phyloP scores from a whole-genome alignment of 805 yeast species.

The Dipodascus albidus region DNA sequence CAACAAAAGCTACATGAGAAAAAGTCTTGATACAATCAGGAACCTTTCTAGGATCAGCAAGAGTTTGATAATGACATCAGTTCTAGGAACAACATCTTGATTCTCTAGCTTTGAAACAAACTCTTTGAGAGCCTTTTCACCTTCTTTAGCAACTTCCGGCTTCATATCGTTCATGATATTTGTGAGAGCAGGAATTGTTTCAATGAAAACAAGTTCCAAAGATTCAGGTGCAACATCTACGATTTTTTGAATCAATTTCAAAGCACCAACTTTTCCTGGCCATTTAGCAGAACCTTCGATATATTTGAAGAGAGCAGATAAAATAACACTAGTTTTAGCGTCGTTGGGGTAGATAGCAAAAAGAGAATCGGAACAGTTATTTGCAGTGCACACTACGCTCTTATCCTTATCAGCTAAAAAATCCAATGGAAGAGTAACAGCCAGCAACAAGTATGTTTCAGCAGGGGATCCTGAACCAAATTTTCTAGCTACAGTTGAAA shows the following conservation, averaged over 20 bases:
- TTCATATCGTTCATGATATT: constrained; percentile 91
- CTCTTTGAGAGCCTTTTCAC: constrained; percentile 53
- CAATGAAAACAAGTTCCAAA: constrained; percentile 69
- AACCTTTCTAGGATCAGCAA: constrained; percentile 82
- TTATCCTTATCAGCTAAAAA: constrained; percentile 78
- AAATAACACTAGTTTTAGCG: constrained; percentile 60
- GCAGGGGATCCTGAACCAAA: constrained; percentile 50
- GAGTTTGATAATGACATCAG: constrained; percentile 76
- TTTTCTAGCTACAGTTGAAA: constrained; percentile 46
- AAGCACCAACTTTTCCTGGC: constrained; percentile 79
- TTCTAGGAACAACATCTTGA: constrained; percentile 81
- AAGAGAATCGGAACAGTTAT: constrained; percentile 61
- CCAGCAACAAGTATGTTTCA: constrained; percentile 60
- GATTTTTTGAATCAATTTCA: constrained; percentile 60
- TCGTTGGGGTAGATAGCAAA: constrained; percentile 64
- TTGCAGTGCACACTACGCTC: constrained; percentile 79
- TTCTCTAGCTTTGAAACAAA: constrained; percentile 82
- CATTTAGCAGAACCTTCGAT: constrained; percentile 81
- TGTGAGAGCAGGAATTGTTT: constrained; percentile 72
- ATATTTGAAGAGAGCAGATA: constrained; percentile 50
- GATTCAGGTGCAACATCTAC: constrained; percentile 76
- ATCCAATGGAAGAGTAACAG: constrained; percentile 57
- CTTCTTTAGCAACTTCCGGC: constrained; percentile 87
- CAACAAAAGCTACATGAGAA: constrained; percentile 91
- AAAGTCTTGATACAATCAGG: constrained; percentile 81